Evolutionary conservation across 1,284 basidiomycete species (phyloP).

Genomic region (Pseudozyma sp.): DNA sequence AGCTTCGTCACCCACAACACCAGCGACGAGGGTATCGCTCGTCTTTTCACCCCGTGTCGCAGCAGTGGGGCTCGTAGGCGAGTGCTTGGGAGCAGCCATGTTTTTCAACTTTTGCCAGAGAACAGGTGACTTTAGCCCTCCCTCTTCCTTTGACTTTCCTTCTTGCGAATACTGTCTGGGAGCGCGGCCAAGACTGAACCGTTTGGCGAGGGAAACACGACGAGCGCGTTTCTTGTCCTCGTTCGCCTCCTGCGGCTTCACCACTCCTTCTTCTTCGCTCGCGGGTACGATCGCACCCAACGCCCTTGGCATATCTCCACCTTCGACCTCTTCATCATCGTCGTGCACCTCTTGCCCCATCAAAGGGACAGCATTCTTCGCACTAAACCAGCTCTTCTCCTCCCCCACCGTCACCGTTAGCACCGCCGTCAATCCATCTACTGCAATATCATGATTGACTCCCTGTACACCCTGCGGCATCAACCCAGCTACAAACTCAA

Average conservation of each 20-base stretch:
- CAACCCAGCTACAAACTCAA: constrained; percentile 72
- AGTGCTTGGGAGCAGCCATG: constrained; percentile 13
- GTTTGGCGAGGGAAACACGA: constrained; percentile 6
- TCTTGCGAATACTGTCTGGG: background rate
- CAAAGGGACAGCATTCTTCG: background rate
- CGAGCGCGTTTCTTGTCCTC: constrained; percentile 4
- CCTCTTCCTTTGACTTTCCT: background rate
- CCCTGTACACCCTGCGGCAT: constrained; percentile 73
- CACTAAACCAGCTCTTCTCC: constrained; percentile 9
- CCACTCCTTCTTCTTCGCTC: background rate
- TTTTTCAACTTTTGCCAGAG: constrained; percentile 28
- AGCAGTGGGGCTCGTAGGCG: background rate
- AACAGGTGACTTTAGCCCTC: background rate
- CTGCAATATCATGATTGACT: constrained; percentile 71
- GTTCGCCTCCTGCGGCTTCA: background rate
- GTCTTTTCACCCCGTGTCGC: background rate
- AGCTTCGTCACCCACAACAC: background rate
- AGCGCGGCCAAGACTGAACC: constrained; percentile 10
- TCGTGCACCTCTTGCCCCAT: background rate
- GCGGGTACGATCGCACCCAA: background rate
- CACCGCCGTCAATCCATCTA: constrained; percentile 59
- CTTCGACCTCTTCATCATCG: background rate
- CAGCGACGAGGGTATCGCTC: background rate
- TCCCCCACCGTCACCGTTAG: constrained; percentile 45
- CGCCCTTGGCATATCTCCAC: background rate